Base-by-base conservation (phyloP, 768 basidiomycete genomes). In the Termitomyces sp. region DNA sequence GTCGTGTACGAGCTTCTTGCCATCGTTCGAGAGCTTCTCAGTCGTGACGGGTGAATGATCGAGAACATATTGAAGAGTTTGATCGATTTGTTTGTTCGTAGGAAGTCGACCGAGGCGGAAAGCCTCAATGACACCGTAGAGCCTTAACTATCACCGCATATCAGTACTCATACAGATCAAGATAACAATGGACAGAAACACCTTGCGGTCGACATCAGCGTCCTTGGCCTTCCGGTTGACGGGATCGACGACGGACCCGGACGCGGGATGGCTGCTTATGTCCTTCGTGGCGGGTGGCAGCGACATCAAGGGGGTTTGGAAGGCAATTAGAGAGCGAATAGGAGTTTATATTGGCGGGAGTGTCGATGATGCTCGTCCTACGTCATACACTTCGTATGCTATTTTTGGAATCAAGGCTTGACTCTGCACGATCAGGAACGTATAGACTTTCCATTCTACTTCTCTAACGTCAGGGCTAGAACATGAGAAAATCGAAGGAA, bases 111-210 rank as follows among this genome's bases (percentile, higher is more conserved):
- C 91, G 53, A 86, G 78, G 49, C 90, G 81, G 68, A 97, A 84
- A 0, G 93, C 94, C 63, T 89, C 77, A 60, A 97, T 78, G 56
- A 90, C 84, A 63, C 88, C 91, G 67, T 88, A 95, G 46, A 96
- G 75, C 54, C 84, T 84, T 56, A 96, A 78, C 84, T 86, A 51
- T 9, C 1, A n/a, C 9, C 34, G 1, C 22, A 44, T 16, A 55
- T 58, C 9, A 55, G 50, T 15, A n/a, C 20, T 27, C 9, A 4
- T 20, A 41, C 6, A 13, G 3, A 51, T 4, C 16, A 22, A 46
- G 22, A 22, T 13, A 36, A 48, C 12, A 16, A 48, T 6, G 34
- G n/a, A 24, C 18, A 22, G 6, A 15, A 58, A 27, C 41, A 81
- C 81, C 77, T 96, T 96, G 65, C 91, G 81, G 65, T 91, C 85